Evolutionary conservation across 495 filamentous ascomycete genomes (phyloP), one percentile per base, ranked within the genome.

Genomic region (Stereocaulon alpinum): DNA sequence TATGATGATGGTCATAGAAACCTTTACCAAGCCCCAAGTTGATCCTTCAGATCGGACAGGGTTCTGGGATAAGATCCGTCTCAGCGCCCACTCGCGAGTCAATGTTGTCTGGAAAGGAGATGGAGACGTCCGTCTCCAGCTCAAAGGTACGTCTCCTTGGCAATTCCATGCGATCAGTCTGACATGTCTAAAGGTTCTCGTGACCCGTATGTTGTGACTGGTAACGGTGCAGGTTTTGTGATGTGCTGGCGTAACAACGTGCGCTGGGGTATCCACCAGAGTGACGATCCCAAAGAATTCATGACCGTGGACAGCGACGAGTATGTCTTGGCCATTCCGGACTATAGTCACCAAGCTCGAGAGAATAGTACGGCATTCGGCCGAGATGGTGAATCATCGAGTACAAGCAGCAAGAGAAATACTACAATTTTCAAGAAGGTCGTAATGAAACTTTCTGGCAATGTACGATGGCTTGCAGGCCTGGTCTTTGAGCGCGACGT

Each of bases 1-100:
- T 66, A 96, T 96, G 88, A 99, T 99, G 93, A 96, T 97, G 83
- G 89, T 94, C 27, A 89, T 99, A 59, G 93, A 99, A 74, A 87
- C 87, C 0, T 96, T 99, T 73, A 95, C 91, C 11, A 99, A 97
- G 64, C 88, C 89, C 5, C 90, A 94, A 63, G 76, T 95, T 42
- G 93, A 97, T 71, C 87, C 88, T 6, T 96, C 92, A 1, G 93
- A 99, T 43, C 81, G 88, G 45, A 88, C 89, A 50, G 93, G 93
- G 9, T 99, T 99, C 74, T 99, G 93, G 93, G 93, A 99, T 70
- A 99, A 99, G 77, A 96, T 99, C 37, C 77, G 93, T 60, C 79
- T 99, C 18, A 91, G 85, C 65, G 91, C 95, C 68, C 93, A 99
- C 71, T 97, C 93, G n/a, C 82, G 89, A 17, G 79, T 97, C 58